These are phyloP conservation scores for Aspergillus neotritici DNA, from an alignment of 2,329 filamentous ascomycete species.

Conservation along the genomic window DNA sequence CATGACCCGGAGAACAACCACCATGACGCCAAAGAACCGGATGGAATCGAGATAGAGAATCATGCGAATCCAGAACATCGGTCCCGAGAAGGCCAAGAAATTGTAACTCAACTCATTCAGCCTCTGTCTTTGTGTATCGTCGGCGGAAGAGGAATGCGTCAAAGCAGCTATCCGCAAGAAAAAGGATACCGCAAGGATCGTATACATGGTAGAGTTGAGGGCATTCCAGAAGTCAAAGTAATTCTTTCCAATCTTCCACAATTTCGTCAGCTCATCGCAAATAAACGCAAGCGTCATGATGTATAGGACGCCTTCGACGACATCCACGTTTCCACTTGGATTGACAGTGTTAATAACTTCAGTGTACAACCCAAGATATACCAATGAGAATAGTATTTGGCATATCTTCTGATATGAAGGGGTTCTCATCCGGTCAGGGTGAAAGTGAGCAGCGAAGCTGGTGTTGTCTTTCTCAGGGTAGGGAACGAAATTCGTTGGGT, in stretches of 20 bases:
- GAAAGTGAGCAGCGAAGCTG: constrained; percentile 72
- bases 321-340: constrained; percentile 71
- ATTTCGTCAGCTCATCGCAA: constrained; percentile 78
- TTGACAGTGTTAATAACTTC: constrained; percentile 93
- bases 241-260: constrained; percentile 87
- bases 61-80: constrained; percentile 94
- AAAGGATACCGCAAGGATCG: constrained; percentile 71
- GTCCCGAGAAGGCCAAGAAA: constrained; percentile 84
- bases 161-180: constrained; percentile 73
- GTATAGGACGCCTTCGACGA: constrained; percentile 78
- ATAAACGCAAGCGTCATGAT: constrained; percentile 87
- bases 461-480: constrained; percentile 78
- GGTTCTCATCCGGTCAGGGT: constrained; percentile 89
- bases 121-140: constrained; percentile 48
- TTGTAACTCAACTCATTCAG: constrained; percentile 87
- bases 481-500: constrained; percentile 81
- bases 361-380: constrained; percentile 82
- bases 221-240: constrained; percentile 97
- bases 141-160: constrained; percentile 50
- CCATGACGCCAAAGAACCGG: constrained; percentile 96
- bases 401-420: constrained; percentile 88
- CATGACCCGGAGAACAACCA: constrained; percentile 93
- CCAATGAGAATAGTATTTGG: constrained; percentile 75
- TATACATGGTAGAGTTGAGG: constrained; percentile 82
- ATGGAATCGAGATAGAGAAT: constrained; percentile 88